Base-by-base conservation (phyloP, 2,329 filamentous ascomycete genomes). In the Hypoxylon sp. region DNA sequence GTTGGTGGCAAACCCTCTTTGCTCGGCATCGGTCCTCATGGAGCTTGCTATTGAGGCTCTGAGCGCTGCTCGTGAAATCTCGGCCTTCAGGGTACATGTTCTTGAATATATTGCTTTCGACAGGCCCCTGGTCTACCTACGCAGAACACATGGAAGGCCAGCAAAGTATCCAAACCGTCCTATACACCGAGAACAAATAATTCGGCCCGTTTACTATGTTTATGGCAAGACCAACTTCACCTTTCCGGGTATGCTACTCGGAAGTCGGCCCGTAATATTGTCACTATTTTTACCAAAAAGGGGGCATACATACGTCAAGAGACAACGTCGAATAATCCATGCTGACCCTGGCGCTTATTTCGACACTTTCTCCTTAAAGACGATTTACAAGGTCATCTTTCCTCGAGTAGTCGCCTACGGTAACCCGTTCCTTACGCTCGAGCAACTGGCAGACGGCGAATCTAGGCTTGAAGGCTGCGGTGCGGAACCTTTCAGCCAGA, bases 351-450 rank as follows among this genome's bases (percentile, higher is more conserved):
- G 45, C 4, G 21, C 13, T n/a, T 13, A 17, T 26, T 42, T 27
- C n/a, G 66, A 70, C 40, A 65, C 62, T 13, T 67, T 69, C 50
- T 60, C 59, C 2, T 55, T 64, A 2, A 63, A 65, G 31, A 67
- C 67, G 31, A 56, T 72, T 7, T 72, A 72, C 38, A 59, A 70
- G 8, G 58, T 64, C 41, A 66, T 72, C n/a, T 72, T 72, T 54
- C 69, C 69, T 17, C 66, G 70, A 18, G 70, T 72, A 7, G 70
- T 72, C 1, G 40, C 53, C 2, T 72, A 72, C 45, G 58, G 63
- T 3, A 54, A 62, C 5, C 66, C 62, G 2, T 71, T 68, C 49
- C 48, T 66, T 38, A 70, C 67, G 2, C 51, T 72, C 20, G 65
- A 68, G 17, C 49, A 65, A 3, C 66, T 72, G 6, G 61, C 60